Evolutionary conservation across 306 rosid genomes (phyloP), one percentile per base, ranked within the genome.

Genomic region (Malus fusca): DNA sequence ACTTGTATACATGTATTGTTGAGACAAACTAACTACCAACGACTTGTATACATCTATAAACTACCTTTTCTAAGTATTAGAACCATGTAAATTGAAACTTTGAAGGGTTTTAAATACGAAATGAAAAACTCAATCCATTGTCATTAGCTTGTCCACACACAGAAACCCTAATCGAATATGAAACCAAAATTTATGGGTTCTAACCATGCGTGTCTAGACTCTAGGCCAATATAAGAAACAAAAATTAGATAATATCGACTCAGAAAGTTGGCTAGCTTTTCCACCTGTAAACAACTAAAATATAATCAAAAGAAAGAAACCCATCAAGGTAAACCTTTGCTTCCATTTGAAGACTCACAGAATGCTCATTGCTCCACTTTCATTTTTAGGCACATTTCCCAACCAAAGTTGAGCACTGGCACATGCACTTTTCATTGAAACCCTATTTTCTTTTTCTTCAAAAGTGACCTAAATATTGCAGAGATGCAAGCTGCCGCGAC

Each of bases 331-430:
- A 37, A 33, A 55, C 73, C 37, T 62, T 52, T 48, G 72, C 83
- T 69, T 69, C 68, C 52, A 62, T 75, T 40, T 56, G 76, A 61
- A 80, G 72, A 61, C 18, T 80, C 23, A 12, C 14, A 6, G 42
- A 37, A 37, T 33, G 68, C 62, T 69, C 30, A 51, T 37, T 42
- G 56, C 76, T 80, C 28, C 76, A 35, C 19, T 30, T 12, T 25
- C 46, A 21, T 56, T 69, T 48, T n/a, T 48, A 6, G 52, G 73
- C 77, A 69, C 83, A 68, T 21, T 75, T 75, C 66, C 73, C 80
- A 69, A 75, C 78, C 21, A 11, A 37, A 19, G 5, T 23, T 17
- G 53, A 1, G 53, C 53, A 14, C 53, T 15, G 37, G 10, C 53
- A 13, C 18, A 46, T 19, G 9, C 4, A 61, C 66, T 26, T 26